Percentiles rank a stretch among this genome's conserved stretches.
Conservation (phyloP, 805 yeast genomes). For the Saturnispora kantuleensis region DNA sequence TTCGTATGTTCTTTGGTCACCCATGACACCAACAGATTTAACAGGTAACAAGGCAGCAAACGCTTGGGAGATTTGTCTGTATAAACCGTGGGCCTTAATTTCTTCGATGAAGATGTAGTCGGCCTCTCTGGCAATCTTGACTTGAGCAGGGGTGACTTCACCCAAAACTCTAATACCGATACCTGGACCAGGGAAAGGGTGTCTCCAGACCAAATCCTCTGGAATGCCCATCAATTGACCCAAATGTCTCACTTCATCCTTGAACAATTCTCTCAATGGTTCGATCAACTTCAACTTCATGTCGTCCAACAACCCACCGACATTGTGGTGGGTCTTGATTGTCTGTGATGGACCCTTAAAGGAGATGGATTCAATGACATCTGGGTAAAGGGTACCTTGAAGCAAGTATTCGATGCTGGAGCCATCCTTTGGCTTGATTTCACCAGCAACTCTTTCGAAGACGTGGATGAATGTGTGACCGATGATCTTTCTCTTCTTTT, state of each 20-base stretch:
- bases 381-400: constrained; percentile 97
- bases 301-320: constrained; percentile 94
- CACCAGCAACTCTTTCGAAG: constrained; percentile 91
- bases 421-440: constrained; percentile 81
- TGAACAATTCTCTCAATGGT: constrained; percentile 96
- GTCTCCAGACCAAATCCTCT: constrained; percentile 98
- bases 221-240: constrained; percentile 95
- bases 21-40: constrained; percentile 98
- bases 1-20: constrained; percentile 98
- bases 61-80: constrained; percentile 91
- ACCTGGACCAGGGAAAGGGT: constrained; percentile 99
- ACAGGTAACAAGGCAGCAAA: constrained; percentile 96
- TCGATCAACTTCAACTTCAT: constrained; percentile 98
- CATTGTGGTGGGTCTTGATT: constrained; percentile 98
- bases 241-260: constrained; percentile 95
- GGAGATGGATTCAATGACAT: constrained; percentile 95
- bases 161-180: constrained; percentile 97
- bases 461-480: constrained; percentile 97
- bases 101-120: constrained; percentile 94
- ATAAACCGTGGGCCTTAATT: constrained; percentile 86
- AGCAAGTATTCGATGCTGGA: constrained; percentile 84
- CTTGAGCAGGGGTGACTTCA: constrained; percentile 89
- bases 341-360: constrained; percentile 99
- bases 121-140: constrained; percentile 95
- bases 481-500: constrained; percentile 96